Evolutionary conservation across 176 grass and related monocot genomes (phyloP).

Genomic region (Oryza meridionalis): DNA sequence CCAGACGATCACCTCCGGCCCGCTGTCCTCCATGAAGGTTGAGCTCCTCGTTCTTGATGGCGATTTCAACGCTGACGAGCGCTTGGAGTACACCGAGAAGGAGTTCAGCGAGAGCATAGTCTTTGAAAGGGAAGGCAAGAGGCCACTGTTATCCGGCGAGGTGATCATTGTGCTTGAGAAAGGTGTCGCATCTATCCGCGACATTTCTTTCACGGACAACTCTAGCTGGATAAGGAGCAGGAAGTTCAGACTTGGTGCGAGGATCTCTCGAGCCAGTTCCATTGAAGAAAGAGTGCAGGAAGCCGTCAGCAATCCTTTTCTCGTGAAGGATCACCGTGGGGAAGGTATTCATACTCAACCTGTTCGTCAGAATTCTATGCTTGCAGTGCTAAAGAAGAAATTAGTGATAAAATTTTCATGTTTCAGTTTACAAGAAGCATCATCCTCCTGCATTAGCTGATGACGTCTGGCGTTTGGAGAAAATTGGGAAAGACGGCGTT

Average conservation of each 20-base stretch:
- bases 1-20: constrained; percentile 54
- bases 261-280: constrained; percentile 55
- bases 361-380: background rate
- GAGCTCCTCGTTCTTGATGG: constrained; percentile 92
- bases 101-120: constrained; percentile 79
- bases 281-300: constrained; percentile 64
- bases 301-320: constrained; percentile 78
- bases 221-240: constrained; percentile 85
- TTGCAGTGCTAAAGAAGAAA: background rate
- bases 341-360: constrained; percentile 54
- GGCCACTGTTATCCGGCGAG: constrained; percentile 74
- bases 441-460: constrained; percentile 70
- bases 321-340: constrained; percentile 95
- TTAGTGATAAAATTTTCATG: background rate
- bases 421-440: constrained; percentile 84
- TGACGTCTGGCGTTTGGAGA: constrained; percentile 83
- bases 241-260: constrained; percentile 82
- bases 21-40: constrained; percentile 63
- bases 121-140: constrained; percentile 81
- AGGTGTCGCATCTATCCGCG: constrained; percentile 69
- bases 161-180: constrained; percentile 66
- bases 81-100: constrained; percentile 75
- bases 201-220: constrained; percentile 84
- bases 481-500: constrained; percentile 86
- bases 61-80: constrained; percentile 76